Conservation (phyloP, 305 asterid species). For the Euphrasia arctica region DNA sequence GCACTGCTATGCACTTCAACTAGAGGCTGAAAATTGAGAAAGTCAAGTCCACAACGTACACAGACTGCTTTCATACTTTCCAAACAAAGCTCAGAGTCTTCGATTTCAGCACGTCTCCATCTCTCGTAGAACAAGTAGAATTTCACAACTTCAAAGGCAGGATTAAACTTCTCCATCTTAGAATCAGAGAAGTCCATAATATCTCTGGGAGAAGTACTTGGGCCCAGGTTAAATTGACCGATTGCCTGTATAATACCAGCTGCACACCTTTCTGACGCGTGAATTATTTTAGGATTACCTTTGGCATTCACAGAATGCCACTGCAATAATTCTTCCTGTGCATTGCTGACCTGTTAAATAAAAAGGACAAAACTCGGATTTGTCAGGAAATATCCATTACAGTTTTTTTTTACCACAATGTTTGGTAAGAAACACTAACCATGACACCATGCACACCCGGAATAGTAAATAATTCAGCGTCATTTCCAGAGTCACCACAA, state of each 20-base stretch:
- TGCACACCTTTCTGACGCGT: conserved; percentile 92
- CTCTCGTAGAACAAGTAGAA: conserved; percentile 70
- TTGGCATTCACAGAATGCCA: conserved; percentile 93
- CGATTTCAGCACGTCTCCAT: conserved; percentile 91
- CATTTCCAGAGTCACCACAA: conserved; percentile 98
- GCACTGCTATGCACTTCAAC: neutral
- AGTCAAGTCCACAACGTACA: conserved; percentile 47
- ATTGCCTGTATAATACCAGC: conserved; percentile 95
- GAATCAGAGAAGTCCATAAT: conserved; percentile 53
- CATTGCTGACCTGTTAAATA: conserved; percentile 75
- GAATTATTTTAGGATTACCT: conserved; percentile 73
- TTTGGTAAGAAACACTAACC: conserved; percentile 47
- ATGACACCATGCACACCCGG: conserved; percentile 93
- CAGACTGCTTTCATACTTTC: conserved; percentile 62
- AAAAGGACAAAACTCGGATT: conserved; percentile 11
- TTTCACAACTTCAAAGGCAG: conserved; percentile 80
- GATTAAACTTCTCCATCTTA: conserved; percentile 66
- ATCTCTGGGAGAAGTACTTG: conserved; percentile 78
- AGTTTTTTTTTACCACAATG: conserved; percentile 5
- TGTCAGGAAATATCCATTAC: conserved; percentile 22
- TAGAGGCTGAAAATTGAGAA: neutral
- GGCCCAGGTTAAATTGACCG: conserved; percentile 91
- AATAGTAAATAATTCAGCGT: conserved; percentile 83
- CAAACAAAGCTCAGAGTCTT: conserved; percentile 57
- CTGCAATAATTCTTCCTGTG: conserved; percentile 92